Evolutionary conservation across 2,329 filamentous ascomycete genomes (phyloP).

Genomic region (Hyphodiscus sp.): DNA sequence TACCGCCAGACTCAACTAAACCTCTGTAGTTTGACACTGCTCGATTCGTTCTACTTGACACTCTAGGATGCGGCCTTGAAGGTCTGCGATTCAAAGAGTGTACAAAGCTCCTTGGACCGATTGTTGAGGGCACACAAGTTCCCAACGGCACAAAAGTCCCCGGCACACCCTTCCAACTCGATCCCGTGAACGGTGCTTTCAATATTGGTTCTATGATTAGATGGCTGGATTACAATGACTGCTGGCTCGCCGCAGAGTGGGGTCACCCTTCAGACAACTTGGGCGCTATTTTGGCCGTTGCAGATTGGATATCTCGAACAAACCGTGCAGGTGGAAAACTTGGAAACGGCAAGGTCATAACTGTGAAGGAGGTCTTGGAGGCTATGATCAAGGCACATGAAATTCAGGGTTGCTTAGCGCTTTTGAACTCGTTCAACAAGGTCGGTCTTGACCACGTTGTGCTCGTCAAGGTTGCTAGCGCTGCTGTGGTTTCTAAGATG

Average conservation of each 20-base stretch:
- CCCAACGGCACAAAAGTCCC: slow-evolving; percentile 89
- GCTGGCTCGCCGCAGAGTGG: slow-evolving; percentile 98
- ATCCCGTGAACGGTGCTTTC: slow-evolving; percentile 93
- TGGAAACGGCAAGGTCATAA: slow-evolving; percentile 82
- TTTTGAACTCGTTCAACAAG: slow-evolving; percentile 98
- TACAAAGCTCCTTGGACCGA: slow-evolving; percentile 85
- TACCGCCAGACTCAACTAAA: slow-evolving; percentile 14
- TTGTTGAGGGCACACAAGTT: slow-evolving; percentile 83
- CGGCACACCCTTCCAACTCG: slow-evolving; percentile 88
- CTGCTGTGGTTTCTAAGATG: slow-evolving; percentile 93
- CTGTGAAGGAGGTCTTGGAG: slow-evolving; percentile 84
- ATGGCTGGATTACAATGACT: slow-evolving; percentile 99
- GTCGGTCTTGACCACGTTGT: slow-evolving; percentile 97
- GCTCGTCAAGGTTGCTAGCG: slow-evolving; percentile 92
- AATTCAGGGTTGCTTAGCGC: slow-evolving; percentile 92
- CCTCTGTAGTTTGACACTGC: slow-evolving; percentile 77
- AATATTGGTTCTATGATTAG: slow-evolving; percentile 99
- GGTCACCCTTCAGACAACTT: slow-evolving; percentile 98
- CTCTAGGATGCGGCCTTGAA: slow-evolving; percentile 92
- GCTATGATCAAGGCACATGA: slow-evolving; percentile 99
- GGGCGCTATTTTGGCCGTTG: slow-evolving; percentile 90
- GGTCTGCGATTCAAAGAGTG: slow-evolving; percentile 94
- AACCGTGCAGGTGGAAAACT: slow-evolving; percentile 70
- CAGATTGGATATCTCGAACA: slow-evolving; percentile 95
- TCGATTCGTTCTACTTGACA: slow-evolving; percentile 94